Conservation (phyloP, 176 grass and related monocot genomes). For the Rhynchospora tenuis region DNA sequence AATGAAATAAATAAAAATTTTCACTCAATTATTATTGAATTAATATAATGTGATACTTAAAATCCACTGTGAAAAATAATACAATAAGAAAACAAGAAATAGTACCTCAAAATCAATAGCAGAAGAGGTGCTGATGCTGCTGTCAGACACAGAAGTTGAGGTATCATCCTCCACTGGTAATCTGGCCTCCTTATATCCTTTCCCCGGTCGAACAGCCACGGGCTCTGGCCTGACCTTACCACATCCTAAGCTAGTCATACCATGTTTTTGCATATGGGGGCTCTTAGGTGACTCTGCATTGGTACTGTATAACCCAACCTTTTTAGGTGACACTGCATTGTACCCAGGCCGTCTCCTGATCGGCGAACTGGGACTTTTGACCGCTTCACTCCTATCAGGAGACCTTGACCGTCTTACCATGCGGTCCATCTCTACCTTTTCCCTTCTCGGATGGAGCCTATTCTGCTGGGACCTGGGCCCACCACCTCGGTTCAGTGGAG, state of each 20-base stretch:
- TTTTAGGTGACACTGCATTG: constrained; percentile 19
- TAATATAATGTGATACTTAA: not conserved
- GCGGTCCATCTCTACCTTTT: constrained; percentile 13
- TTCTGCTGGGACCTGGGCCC: constrained; percentile 1
- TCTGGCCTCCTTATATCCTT: constrained; percentile 4
- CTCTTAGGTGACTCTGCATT: constrained; percentile 18
- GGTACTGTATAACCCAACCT: not conserved
- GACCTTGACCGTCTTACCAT: constrained; percentile 24
- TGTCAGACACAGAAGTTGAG: constrained; percentile 49
- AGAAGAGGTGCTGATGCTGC: constrained; percentile 40
- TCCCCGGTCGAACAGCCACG: constrained; percentile 23
- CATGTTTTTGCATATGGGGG: constrained; percentile 34
- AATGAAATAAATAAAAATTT: not conserved
- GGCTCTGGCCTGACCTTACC: constrained; percentile 31
- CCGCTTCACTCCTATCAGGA: constrained; percentile 19
- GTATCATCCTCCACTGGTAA: constrained; percentile 44
- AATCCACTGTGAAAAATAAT: not conserved
- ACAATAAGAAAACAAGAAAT: not conserved
- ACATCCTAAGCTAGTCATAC: constrained; percentile 31
- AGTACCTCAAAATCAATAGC: constrained; percentile 53
- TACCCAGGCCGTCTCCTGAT: constrained; percentile 10
- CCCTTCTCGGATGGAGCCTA: not conserved
- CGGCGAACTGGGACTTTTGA: constrained; percentile 44
- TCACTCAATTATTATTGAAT: not conserved
- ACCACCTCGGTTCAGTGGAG: not conserved